Conservation (phyloP, 2,329 filamentous ascomycete genomes). For the Periconia digitata region DNA sequence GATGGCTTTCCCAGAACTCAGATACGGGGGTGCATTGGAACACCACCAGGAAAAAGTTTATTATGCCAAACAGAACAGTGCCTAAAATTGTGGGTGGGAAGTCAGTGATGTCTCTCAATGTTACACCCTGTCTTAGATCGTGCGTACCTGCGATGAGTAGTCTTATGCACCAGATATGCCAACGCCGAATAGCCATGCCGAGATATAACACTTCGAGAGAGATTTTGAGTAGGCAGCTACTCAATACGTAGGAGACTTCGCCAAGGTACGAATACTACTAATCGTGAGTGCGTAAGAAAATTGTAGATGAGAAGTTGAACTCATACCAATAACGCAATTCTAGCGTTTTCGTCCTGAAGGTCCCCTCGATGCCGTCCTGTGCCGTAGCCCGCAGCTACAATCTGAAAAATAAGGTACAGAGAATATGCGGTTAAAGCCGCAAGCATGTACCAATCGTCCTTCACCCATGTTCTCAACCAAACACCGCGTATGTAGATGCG, state of each 20-base stretch:
- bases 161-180: constrained; percentile 52
- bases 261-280: constrained; percentile 57
- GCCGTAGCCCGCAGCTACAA: constrained; percentile 43
- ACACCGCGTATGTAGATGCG: constrained; percentile 42
- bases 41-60: constrained; percentile 55
- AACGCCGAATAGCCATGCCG: constrained; percentile 50
- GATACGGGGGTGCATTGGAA: constrained; percentile 57
- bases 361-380: constrained; percentile 42
- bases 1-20: constrained; percentile 54
- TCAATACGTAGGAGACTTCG: constrained; percentile 56
- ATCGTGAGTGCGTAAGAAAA: constrained; percentile 12
- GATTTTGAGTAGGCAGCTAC: constrained; percentile 52
- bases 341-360: constrained; percentile 30
- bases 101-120: too few relatives aligned
- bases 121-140: too few relatives aligned
- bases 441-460: constrained; percentile 48
- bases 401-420: constrained; percentile 46
- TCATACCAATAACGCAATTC: constrained; percentile 32
- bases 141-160: too few relatives aligned
- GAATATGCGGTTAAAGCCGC: constrained; percentile 41
- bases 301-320: background rate
- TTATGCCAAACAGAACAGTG: constrained; percentile 48
- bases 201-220: constrained; percentile 58
- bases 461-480: constrained; percentile 42
- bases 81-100: too few relatives aligned